Base-by-base conservation (phyloP, 208 protist species). In the Blechomonas ayalai region DNA sequence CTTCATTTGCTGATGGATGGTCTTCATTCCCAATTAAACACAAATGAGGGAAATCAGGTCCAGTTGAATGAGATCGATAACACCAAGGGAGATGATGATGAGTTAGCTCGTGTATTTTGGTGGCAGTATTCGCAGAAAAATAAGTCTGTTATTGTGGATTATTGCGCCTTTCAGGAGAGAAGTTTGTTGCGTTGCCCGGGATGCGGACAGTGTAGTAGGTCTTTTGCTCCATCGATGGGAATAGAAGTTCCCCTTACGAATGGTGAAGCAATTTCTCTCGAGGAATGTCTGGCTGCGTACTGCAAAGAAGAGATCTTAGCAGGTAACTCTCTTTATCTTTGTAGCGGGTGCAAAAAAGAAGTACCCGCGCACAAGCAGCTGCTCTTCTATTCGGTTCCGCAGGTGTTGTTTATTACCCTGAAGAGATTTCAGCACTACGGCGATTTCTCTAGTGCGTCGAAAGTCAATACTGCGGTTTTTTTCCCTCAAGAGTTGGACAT, bases 1-100 rank as follows among this genome's bases (percentile, higher is more conserved):
- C 55, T 98, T 35, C 66, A 82, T 0, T 70, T 88, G 41, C 56
- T 97, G 6, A 52, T 97, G n/a, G 90, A 96, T 52, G 69, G 68
- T 7, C 42, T 98, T 41, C 94, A 98, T 55, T 82, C 90, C 28
- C 82, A 86, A 34, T 43, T 97, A 2, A 98, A 98, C 46, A 42
- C 37, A 8, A 71, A 73, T 24, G 59, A 35, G 1, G n/a, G 16
- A 19, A 69, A 59, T 22, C 63, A 62, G 33, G 29, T 39, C 13
- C 24, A 10, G 22, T 46, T 59, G 25, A 27, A 35, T 3, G 78
- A 89, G 46, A 84, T 86, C 22, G 79, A 92, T 59, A 95, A 81
- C 10, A 69, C 39, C 13, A 64, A 56, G 19, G 78, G 81, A 7
- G 70, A 44, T 16, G 81, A 97, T 56, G 38, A 60, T 3, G 70